phyloP scores from a whole-genome alignment of 177 flowering plant genomes.

The Vitis hybrid region DNA sequence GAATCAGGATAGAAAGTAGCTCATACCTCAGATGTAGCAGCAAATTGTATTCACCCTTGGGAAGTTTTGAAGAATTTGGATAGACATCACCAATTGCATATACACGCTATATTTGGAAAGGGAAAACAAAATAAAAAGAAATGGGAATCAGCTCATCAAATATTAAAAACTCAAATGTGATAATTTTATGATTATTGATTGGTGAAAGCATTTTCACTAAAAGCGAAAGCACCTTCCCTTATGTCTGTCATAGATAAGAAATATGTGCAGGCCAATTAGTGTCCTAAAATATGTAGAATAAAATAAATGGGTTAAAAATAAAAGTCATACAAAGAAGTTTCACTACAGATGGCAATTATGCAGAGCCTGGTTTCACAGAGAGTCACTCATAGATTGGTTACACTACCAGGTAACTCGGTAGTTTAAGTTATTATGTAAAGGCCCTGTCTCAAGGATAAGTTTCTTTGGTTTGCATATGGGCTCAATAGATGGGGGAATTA shows the following conservation, averaged over 20 bases:
- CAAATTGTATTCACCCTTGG: conserved; percentile 84
- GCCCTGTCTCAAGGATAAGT: too few species aligned
- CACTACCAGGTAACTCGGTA: too few species aligned
- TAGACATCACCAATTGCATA: conserved; percentile 82
- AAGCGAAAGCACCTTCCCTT: not conserved
- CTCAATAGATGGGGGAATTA: too few species aligned
- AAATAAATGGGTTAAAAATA: too few species aligned
- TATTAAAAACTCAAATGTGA: not conserved
- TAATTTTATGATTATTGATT: not conserved
- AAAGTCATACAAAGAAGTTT: too few species aligned
- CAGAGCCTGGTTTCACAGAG: too few species aligned
- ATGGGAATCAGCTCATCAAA: conserved; percentile 6
- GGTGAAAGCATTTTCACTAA: not conserved
- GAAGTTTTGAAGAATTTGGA: conserved; percentile 72
- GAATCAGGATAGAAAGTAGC: not conserved
- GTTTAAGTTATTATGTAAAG: too few species aligned
- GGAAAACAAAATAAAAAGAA: conserved; percentile 2
- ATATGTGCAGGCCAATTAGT: too few species aligned
- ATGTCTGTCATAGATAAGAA: not conserved
- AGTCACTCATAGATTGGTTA: too few species aligned
- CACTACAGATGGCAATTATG: too few species aligned
- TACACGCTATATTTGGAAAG: conserved; percentile 55
- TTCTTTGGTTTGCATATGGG: too few species aligned
- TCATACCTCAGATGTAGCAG: conserved; percentile 71
- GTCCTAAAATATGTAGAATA: too few species aligned